phyloP scores from a whole-genome alignment of 176 grass and related monocot genomes.

The Bothriochloa decipiens region DNA sequence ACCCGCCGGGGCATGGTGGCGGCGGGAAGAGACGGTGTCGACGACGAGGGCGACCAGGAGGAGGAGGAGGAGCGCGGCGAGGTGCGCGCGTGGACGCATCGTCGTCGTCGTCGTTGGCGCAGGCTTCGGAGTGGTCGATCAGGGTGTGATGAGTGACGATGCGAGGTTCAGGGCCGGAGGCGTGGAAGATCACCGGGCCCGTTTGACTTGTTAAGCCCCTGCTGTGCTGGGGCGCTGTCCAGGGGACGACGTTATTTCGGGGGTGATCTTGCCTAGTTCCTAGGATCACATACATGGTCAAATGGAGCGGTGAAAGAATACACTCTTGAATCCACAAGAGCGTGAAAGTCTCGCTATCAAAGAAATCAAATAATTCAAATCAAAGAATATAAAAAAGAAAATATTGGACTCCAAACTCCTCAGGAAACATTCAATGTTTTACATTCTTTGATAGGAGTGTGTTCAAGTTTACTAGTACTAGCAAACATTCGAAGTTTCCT shows the following conservation, averaged over 20 bases:
- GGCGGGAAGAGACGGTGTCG: background rate
- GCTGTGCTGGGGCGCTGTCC: background rate
- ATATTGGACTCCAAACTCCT: no score
- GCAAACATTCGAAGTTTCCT: background rate
- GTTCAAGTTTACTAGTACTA: background rate
- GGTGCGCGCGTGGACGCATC: conserved; percentile 17
- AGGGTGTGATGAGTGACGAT: background rate
- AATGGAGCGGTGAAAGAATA: background rate
- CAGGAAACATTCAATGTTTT: no score
- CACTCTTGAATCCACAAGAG: no score
- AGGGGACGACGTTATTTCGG: no score
- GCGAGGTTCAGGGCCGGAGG: no score
- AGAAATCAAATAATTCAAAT: no score
- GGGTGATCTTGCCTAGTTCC: no score
- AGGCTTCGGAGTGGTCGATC: background rate
- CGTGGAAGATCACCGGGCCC: background rate
- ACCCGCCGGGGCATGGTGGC: background rate
- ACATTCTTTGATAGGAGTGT: no score
- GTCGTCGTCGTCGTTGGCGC: background rate
- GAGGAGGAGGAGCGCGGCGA: conserved; percentile 4
- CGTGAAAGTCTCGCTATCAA: no score
- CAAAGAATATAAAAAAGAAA: no score
- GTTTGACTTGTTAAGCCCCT: conserved; percentile 37
- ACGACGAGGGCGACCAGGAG: background rate
- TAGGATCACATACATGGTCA: background rate